Evolutionary conservation across 176 grass and related monocot genomes (phyloP).

Genomic region (Otatea glauca): DNA sequence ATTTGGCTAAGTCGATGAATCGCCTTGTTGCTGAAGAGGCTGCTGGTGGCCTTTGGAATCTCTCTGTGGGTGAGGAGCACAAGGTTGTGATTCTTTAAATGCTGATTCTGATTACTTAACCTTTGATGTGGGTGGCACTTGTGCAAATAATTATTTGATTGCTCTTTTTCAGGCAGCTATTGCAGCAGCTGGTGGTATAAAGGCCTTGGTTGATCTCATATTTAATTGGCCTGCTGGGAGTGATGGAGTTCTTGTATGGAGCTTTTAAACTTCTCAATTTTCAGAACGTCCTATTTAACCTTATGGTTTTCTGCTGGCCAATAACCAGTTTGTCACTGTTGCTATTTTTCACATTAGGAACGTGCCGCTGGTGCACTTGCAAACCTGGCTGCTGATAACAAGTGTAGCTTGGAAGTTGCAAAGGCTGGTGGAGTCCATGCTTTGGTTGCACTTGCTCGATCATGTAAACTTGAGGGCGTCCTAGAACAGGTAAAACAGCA

Average conservation of each 20-base stretch:
- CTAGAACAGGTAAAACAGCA: slow-evolving; percentile 76
- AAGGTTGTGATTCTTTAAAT: slow-evolving; percentile 72
- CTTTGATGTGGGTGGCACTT: slow-evolving; percentile 7
- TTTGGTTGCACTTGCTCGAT: slow-evolving; percentile 93
- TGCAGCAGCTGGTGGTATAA: slow-evolving; percentile 82
- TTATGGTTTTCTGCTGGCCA: not conserved
- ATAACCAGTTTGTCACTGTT: slow-evolving; percentile 31
- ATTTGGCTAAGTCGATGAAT: slow-evolving; percentile 87
- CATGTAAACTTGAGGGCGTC: slow-evolving; percentile 90
- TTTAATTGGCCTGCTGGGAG: slow-evolving; percentile 84
- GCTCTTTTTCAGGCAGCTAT: slow-evolving; percentile 69
- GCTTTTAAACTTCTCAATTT: slow-evolving; percentile 30
- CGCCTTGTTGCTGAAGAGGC: slow-evolving; percentile 97
- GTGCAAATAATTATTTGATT: slow-evolving; percentile 41
- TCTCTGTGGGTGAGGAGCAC: slow-evolving; percentile 96
- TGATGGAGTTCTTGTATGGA: slow-evolving; percentile 95
- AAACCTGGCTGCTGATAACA: slow-evolving; percentile 98
- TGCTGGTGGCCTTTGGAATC: slow-evolving; percentile 99
- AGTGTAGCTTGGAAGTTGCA: slow-evolving; percentile 97
- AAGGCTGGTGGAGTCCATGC: slow-evolving; percentile 93
- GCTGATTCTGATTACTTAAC: slow-evolving; percentile 29
- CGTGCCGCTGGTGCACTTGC: slow-evolving; percentile 95
- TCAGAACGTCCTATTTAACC: slow-evolving; percentile 15
- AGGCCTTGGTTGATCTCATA: slow-evolving; percentile 95
- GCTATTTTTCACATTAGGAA: slow-evolving; percentile 67